Percentiles rank a stretch among this genome's conserved stretches.
phyloP scores from a whole-genome alignment of 495 filamentous ascomycete genomes.

The Hapsidospora chrysogenum region DNA sequence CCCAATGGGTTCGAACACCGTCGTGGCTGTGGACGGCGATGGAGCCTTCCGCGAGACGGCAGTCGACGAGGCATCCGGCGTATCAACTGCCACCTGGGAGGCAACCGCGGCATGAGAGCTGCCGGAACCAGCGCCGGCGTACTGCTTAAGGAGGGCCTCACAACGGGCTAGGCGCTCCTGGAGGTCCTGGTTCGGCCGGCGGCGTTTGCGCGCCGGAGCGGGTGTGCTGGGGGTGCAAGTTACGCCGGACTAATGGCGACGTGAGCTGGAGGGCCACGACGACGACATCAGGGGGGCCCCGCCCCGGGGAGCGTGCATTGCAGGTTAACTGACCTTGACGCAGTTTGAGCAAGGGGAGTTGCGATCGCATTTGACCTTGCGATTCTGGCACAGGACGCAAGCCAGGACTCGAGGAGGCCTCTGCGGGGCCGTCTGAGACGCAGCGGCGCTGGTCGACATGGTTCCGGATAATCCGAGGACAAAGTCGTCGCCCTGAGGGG shows the following conservation, averaged over 20 bases:
- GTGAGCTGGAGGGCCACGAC: conserved; percentile 3
- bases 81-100: neutral
- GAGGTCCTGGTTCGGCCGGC: conserved; percentile 29
- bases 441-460: too few relatives aligned
- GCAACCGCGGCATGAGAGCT: neutral
- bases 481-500: too few relatives aligned
- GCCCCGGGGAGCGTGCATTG: conserved; percentile 1
- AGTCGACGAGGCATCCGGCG: neutral
- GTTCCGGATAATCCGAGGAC: too few relatives aligned
- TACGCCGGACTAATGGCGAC: conserved; percentile 22
- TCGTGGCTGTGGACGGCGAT: too few relatives aligned
- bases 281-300: neutral
- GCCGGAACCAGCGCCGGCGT: conserved; percentile 12
- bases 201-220: conserved; percentile 27
- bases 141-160: conserved; percentile 28
- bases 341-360: conserved; percentile 52
- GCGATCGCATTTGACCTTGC: conserved; percentile 57
- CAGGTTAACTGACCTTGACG: conserved; percentile 20
- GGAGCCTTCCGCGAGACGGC: too few relatives aligned
- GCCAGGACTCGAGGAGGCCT: conserved; percentile 13
- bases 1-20: too few relatives aligned
- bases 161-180: conserved; percentile 31
- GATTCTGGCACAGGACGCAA: conserved; percentile 37
- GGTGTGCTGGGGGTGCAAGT: conserved; percentile 29
- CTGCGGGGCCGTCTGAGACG: too few relatives aligned